Evolutionary conservation across 2,329 filamentous ascomycete species (phyloP).

Genomic region (Hypoxylon rubiginosum): DNA sequence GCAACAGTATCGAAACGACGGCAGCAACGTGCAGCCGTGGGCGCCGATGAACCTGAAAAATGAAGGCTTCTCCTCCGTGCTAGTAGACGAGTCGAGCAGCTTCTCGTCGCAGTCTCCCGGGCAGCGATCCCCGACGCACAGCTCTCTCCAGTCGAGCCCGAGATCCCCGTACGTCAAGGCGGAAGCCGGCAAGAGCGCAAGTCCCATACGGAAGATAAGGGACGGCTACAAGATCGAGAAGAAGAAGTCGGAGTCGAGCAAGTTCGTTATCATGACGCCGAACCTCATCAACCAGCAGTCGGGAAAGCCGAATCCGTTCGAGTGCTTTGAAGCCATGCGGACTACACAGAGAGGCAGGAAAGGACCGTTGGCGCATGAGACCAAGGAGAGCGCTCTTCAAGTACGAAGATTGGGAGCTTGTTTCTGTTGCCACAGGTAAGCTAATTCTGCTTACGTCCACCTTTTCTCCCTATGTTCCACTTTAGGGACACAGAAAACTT

Average conservation of each 20-base stretch:
- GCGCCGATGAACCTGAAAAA: constrained; percentile 55
- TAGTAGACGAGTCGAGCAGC: constrained; percentile 54
- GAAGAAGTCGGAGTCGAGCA: constrained; percentile 59
- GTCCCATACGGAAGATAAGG: constrained; percentile 60
- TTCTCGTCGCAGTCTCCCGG: constrained; percentile 50
- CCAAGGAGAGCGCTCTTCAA: constrained; percentile 67
- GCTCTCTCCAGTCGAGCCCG: constrained; percentile 48
- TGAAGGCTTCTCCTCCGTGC: constrained; percentile 50
- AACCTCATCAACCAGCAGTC: constrained; percentile 65
- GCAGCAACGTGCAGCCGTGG: constrained; percentile 60
- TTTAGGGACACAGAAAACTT: constrained; percentile 1
- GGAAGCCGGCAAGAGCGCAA: constrained; percentile 48
- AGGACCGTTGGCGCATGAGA: constrained; percentile 67
- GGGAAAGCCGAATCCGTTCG: constrained; percentile 65
- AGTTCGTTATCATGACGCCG: constrained; percentile 69
- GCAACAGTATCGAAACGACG: constrained; percentile 54
- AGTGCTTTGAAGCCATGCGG: constrained; percentile 67
- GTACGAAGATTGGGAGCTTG: constrained; percentile 69
- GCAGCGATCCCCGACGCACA: constrained; percentile 39
- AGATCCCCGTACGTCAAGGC: constrained; percentile 45
- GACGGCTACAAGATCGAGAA: constrained; percentile 60
- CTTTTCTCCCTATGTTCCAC: not conserved
- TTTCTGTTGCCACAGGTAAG: constrained; percentile 66
- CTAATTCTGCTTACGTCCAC: not conserved
- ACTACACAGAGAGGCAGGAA: constrained; percentile 69